A percentile compares a stretch with the other conserved stretches of the same genome.
These are phyloP conservation scores for Ogataea pini DNA, from an alignment of 805 yeast species.

Conservation along the genomic window DNA sequence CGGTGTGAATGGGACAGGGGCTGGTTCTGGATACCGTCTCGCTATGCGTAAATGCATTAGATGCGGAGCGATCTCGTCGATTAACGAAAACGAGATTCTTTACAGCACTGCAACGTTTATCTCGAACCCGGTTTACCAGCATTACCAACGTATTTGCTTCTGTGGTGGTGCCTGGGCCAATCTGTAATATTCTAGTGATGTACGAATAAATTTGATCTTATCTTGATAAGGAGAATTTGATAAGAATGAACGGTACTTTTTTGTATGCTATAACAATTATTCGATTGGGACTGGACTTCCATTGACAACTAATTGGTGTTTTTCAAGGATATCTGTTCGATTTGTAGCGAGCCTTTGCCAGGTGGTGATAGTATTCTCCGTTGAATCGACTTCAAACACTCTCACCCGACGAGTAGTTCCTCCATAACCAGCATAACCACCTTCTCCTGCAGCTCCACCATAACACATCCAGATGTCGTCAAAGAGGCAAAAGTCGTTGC, in stretches of 20 bases:
- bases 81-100: constrained; percentile 34
- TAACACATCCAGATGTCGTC: constrained; percentile 81
- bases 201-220: background rate
- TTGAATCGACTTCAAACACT: constrained; percentile 61
- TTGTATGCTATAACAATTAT: background rate
- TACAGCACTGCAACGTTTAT: constrained; percentile 30
- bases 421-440: constrained; percentile 94
- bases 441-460: constrained; percentile 94
- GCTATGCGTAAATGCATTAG: constrained; percentile 35
- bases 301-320: background rate
- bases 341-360: constrained; percentile 7
- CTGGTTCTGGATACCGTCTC: constrained; percentile 14
- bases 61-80: constrained; percentile 38
- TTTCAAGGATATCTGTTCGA: background rate
- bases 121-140: constrained; percentile 33
- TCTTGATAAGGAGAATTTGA: background rate
- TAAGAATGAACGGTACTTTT: background rate
- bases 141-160: constrained; percentile 65
- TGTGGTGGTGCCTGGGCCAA: constrained; percentile 80
- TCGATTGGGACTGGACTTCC: constrained; percentile 2
- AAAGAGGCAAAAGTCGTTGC: constrained; percentile 83
- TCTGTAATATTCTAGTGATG: constrained; percentile 18
- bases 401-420: constrained; percentile 82
- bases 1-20: background rate
- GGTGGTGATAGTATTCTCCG: background rate